Evolutionary conservation across 1,284 basidiomycete species (phyloP).

Genomic region (Cronartium quercuum): DNA sequence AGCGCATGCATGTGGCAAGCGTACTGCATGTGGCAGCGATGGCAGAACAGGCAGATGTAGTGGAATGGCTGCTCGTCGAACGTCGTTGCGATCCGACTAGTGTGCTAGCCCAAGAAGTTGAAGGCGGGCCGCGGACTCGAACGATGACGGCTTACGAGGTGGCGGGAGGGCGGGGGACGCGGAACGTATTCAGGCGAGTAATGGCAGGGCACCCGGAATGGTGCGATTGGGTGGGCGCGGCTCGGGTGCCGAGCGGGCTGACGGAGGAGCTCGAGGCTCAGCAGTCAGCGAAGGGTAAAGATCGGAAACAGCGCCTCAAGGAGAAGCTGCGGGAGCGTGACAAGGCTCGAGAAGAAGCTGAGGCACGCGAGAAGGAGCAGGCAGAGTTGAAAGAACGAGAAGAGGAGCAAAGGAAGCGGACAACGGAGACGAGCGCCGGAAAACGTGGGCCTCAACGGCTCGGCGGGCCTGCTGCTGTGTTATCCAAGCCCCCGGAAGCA

Average conservation of each 20-base stretch:
- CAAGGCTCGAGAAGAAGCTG: neutral
- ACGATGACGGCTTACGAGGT: constrained; percentile 76
- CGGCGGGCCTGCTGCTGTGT: neutral
- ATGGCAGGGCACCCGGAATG: constrained; percentile 72
- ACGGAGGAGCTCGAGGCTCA: constrained; percentile 73
- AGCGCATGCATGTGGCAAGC: constrained; percentile 53
- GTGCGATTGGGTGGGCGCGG: constrained; percentile 84
- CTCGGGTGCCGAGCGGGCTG: constrained; percentile 71
- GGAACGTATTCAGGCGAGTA: constrained; percentile 79
- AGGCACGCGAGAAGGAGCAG: neutral
- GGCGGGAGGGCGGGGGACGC: constrained; percentile 61
- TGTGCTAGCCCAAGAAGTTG: constrained; percentile 50
- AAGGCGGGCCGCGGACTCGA: constrained; percentile 30
- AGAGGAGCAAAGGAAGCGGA: neutral
- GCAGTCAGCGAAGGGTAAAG: constrained; percentile 6
- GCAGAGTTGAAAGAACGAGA: neutral
- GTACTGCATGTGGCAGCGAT: constrained; percentile 72
- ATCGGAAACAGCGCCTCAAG: constrained; percentile 17
- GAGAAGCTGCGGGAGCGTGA: constrained; percentile 29
- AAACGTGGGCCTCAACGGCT: neutral
- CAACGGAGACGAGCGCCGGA: neutral
- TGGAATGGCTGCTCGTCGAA: constrained; percentile 72
- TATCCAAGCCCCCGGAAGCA: neutral
- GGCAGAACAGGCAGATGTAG: constrained; percentile 68
- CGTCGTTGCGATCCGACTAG: constrained; percentile 75